These are phyloP conservation scores for Vanilla planifolia DNA, from an alignment of 106 monocot genomes.

Conservation along the genomic window DNA sequence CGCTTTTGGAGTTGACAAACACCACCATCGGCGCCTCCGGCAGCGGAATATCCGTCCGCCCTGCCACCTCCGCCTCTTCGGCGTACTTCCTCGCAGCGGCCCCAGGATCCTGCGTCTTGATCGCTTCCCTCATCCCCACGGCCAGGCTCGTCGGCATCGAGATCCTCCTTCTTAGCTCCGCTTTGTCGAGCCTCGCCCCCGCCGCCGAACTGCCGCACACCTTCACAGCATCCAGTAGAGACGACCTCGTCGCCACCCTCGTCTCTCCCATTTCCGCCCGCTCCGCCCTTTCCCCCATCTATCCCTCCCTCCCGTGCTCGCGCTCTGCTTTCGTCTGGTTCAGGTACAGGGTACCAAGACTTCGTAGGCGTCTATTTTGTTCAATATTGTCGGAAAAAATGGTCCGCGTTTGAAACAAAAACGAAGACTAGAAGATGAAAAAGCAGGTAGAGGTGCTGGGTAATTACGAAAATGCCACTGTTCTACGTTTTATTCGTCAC, in stretches of 20 bases:
- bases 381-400: too few species aligned
- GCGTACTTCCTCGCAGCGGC: not conserved
- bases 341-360: too few species aligned
- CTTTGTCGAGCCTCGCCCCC: slow-evolving; percentile 8
- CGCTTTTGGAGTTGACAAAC: slow-evolving; percentile 52
- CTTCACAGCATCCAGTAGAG: slow-evolving; percentile 4
- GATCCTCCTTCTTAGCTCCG: slow-evolving; percentile 16
- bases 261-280: slow-evolving; percentile 1
- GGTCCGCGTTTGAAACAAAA: too few species aligned
- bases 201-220: not conserved
- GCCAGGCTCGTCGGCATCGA: slow-evolving; percentile 16
- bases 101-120: slow-evolving; percentile 1
- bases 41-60: not conserved
- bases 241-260: slow-evolving; percentile 8
- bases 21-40: slow-evolving; percentile 50
- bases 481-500: too few species aligned
- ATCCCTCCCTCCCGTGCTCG: slow-evolving; percentile 3
- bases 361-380: too few species aligned
- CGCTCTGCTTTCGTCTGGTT: too few species aligned
- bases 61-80: not conserved
- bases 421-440: too few species aligned
- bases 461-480: too few species aligned
- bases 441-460: too few species aligned
- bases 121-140: slow-evolving; percentile 28
- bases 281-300: slow-evolving; percentile 8